Percentiles rank a stretch among this genome's conserved stretches.
Conservation (phyloP, 306 rosid species). For the Pterocarpus santalinus region DNA sequence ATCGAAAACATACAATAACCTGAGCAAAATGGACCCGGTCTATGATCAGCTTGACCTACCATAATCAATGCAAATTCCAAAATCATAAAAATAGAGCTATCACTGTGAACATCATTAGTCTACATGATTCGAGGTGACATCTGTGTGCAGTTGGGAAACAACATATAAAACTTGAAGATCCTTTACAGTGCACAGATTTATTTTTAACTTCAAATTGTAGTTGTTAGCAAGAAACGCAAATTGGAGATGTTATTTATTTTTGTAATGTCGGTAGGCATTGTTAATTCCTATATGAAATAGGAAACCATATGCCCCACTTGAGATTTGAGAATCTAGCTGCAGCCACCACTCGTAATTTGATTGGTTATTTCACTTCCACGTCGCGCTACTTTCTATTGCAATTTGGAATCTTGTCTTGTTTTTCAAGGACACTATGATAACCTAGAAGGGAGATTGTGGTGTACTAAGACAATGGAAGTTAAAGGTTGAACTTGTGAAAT, state of each 20-base stretch:
- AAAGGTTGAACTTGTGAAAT: conserved; percentile 34
- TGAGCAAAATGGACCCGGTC: background rate
- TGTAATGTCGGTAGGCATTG: background rate
- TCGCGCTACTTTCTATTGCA: background rate
- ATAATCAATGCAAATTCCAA: background rate
- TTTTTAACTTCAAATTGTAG: background rate
- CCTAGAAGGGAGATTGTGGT: background rate
- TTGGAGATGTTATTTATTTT: background rate
- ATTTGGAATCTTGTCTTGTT: conserved; percentile 30
- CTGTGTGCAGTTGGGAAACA: background rate
- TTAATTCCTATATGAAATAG: conserved; percentile 11
- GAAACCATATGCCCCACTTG: background rate
- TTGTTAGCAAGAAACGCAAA: background rate
- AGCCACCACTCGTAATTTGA: conserved; percentile 24
- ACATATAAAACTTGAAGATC: background rate
- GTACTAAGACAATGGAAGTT: conserved; percentile 10
- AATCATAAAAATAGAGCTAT: background rate
- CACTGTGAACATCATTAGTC: background rate
- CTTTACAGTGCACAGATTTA: background rate
- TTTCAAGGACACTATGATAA: background rate
- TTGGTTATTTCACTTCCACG: conserved; percentile 9
- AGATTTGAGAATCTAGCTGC: conserved; percentile 46
- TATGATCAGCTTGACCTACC: conserved; percentile 11
- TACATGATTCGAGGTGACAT: background rate
- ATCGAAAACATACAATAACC: background rate